Evolutionary conservation across 2,329 filamentous ascomycete genomes (phyloP).

Genomic region (Penicillium sp.): DNA sequence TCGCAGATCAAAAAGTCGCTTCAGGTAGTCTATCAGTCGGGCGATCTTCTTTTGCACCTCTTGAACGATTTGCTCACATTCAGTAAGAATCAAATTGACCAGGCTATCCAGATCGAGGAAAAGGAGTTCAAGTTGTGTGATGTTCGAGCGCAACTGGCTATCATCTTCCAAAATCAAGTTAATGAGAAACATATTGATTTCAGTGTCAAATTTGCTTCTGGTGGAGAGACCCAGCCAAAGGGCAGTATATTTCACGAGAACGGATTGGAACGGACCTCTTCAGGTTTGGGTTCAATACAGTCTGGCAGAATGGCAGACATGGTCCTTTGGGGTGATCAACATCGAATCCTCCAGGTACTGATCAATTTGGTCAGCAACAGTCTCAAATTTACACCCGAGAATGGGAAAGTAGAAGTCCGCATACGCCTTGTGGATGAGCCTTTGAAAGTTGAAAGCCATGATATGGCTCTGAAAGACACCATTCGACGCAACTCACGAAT

Average conservation of each 20-base stretch:
- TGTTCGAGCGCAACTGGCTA: constrained; percentile 74
- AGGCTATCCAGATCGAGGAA: constrained; percentile 76
- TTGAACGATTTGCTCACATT: constrained; percentile 88
- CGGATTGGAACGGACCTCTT: constrained; percentile 37
- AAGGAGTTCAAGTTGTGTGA: constrained; percentile 83
- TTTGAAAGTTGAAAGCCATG: not conserved
- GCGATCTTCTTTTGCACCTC: constrained; percentile 77
- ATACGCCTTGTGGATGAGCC: constrained; percentile 62
- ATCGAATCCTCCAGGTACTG: constrained; percentile 85
- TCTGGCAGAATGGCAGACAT: constrained; percentile 74
- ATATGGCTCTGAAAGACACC: constrained; percentile 39
- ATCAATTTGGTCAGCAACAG: constrained; percentile 79
- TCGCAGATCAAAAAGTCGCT: constrained; percentile 75
- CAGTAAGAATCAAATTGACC: constrained; percentile 90
- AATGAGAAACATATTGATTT: constrained; percentile 75
- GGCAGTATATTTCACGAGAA: constrained; percentile 19
- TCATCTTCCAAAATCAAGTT: constrained; percentile 88
- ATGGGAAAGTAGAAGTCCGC: constrained; percentile 70
- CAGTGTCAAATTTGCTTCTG: constrained; percentile 66
- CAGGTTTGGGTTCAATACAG: constrained; percentile 62
- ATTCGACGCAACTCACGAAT: constrained; percentile 36
- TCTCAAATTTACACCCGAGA: constrained; percentile 80
- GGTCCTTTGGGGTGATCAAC: constrained; percentile 88
- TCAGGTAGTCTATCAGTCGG: constrained; percentile 85
- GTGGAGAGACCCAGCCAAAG: constrained; percentile 35